These are phyloP conservation scores for Ogataea haglerorum DNA, from an alignment of 805 yeast genomes.

Conservation along the genomic window DNA sequence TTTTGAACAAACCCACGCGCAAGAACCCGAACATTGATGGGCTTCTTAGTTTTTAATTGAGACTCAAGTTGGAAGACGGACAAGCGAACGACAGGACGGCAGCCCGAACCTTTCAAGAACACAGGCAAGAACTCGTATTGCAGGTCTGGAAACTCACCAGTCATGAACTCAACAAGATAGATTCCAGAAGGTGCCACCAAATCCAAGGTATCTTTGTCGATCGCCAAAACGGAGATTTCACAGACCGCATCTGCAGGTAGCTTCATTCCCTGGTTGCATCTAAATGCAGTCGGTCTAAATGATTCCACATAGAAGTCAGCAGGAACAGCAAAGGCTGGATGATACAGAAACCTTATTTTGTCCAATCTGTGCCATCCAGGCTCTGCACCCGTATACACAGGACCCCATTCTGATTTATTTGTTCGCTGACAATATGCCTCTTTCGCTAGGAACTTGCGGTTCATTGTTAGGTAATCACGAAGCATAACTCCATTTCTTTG, in stretches of 20 bases:
- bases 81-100: conserved; percentile 1
- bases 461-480: conserved; percentile 76
- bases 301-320: conserved; percentile 47
- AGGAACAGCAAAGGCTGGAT: conserved; percentile 75
- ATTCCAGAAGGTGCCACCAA: conserved; percentile 63
- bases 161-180: conserved; percentile 67
- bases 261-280: conserved; percentile 31
- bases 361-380: conserved; percentile 90
- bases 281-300: conserved; percentile 35
- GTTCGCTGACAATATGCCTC: conserved; percentile 61
- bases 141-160: conserved; percentile 56
- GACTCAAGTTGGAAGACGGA: conserved; percentile 2
- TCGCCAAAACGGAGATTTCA: conserved; percentile 45
- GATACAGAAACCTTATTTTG: conserved; percentile 69
- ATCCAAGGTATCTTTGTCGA: conserved; percentile 42
- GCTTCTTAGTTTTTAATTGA: conserved; percentile 18
- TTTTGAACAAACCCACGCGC: conserved; percentile 60
- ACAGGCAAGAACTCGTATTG: conserved; percentile 60
- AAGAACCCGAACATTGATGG: conserved; percentile 51
- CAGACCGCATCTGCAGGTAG: conserved; percentile 31
- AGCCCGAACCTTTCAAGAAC: conserved; percentile 54
- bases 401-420: conserved; percentile 44
- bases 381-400: conserved; percentile 54
- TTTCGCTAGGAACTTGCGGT: conserved; percentile 74
- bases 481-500: conserved; percentile 88